Evolutionary conservation across 768 basidiomycete genomes (phyloP), one percentile per base, ranked within the genome.

Genomic region (Calocybe cyanea): DNA sequence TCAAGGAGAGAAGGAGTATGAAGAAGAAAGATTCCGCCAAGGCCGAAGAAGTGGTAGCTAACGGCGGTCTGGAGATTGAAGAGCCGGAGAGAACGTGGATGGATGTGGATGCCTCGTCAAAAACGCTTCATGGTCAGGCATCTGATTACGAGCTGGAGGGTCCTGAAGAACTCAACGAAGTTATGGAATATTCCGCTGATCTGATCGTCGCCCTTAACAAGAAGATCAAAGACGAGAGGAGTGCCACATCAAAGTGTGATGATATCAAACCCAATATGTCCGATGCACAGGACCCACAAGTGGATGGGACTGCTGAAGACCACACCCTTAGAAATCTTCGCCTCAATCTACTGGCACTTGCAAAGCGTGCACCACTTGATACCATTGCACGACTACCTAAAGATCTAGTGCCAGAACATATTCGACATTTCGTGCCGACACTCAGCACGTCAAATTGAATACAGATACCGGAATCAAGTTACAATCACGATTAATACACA

Each of bases 321-420:
- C 69, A 75, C 2, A 53, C 68, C 14, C 38, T 81, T 55, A 74
- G 76, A 43, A 75, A 80, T 43, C 66, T 89, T 39, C 75, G 87
- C 31, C 67, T 90, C 52, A 89, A 87, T 58, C 68, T 91, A 21
- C 72, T 91, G 20, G 86, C 87, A 1, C 69, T 91, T 25, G 83
- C 85, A 46, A 87, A 88, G 58, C 76, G 86, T 5, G 86, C 86
- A 8, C 88, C 88, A 1, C 57, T 88, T 49, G 83, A 87, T 54
- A 80, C 75, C 47, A 83, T 87, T 43, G 81, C 81, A 13, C 70
- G 70, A 23, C 58, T 87, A 32, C 83, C 83, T 7, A 67, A 73
- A 33, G 80, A 83, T 36, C 61, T 87, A 38, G 82, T 87, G 1
- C 85, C 83, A 2, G 78, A 80, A 53, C 72, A 78, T 54, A 77